These are phyloP conservation scores for Elsinoe arachidis DNA, from an alignment of 2,329 filamentous ascomycete genomes.

Conservation along the genomic window DNA sequence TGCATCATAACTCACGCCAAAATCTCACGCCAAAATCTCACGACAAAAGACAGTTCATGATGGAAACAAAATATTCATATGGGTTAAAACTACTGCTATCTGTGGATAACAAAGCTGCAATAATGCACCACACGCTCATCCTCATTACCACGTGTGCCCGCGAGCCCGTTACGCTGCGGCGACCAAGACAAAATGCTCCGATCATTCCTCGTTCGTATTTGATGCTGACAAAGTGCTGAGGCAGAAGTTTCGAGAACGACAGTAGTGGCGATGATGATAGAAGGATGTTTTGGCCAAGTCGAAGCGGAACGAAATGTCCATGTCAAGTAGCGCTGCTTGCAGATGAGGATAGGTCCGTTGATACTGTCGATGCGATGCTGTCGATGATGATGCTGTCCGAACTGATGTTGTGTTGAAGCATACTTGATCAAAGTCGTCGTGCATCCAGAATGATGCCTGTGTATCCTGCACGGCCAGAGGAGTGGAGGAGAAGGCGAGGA, in stretches of 20 bases:
- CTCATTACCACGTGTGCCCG: conserved; percentile 1
- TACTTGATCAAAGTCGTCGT: neutral
- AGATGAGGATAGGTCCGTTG: neutral
- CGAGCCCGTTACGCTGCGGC: too few relatives aligned
- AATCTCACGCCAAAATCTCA: neutral
- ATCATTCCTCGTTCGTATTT: neutral
- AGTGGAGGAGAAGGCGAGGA: neutral
- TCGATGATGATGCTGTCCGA: neutral
- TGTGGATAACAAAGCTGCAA: neutral
- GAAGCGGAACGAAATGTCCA: neutral
- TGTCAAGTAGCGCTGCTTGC: conserved; percentile 4
- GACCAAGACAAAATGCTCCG: too few relatives aligned
- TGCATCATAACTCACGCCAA: neutral
- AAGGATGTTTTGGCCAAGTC: neutral
- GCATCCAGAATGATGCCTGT: conserved; percentile 5
- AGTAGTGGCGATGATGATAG: neutral
- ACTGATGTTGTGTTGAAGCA: neutral
- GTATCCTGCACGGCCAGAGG: neutral
- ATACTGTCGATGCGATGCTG: neutral
- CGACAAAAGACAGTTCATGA: neutral
- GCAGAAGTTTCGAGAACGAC: too few relatives aligned
- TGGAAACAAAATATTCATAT: conserved; percentile 9
- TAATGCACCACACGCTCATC: neutral
- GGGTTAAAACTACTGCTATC: conserved; percentile 6
- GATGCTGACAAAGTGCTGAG: neutral